phyloP scores from a whole-genome alignment of 2,329 filamentous ascomycete species.

The Diaporthe humulicola region DNA sequence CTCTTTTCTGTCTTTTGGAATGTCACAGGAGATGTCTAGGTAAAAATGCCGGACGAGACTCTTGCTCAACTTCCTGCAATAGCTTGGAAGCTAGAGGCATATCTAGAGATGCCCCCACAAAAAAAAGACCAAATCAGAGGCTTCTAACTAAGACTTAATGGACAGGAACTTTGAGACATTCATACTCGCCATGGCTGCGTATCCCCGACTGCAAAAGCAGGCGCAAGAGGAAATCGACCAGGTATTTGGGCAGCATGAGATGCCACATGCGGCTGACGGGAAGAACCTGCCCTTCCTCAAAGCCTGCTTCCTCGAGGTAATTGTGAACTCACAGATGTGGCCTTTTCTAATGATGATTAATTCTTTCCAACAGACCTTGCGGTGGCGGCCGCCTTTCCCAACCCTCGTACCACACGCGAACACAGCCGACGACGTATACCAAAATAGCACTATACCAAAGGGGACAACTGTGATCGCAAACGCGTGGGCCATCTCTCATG shows the following conservation, averaged over 20 bases:
- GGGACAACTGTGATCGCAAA: conserved; percentile 40
- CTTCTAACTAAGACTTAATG: no score
- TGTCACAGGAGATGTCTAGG: no score
- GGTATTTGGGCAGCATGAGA: conserved; percentile 31
- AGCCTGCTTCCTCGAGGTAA: conserved; percentile 42
- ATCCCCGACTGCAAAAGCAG: conserved; percentile 39
- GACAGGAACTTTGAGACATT: conserved; percentile 36
- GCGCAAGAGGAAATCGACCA: conserved; percentile 41
- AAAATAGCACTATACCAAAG: conserved; percentile 38
- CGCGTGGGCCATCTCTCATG: conserved; percentile 40
- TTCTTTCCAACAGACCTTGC: conserved; percentile 27
- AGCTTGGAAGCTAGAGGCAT: background rate
- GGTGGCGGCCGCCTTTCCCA: conserved; percentile 42
- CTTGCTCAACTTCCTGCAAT: background rate
- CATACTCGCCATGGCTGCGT: conserved; percentile 39
- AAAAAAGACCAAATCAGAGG: no score
- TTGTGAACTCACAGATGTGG: no score
- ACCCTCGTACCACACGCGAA: conserved; percentile 38
- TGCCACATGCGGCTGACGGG: conserved; percentile 35
- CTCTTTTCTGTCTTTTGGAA: background rate
- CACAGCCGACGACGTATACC: conserved; percentile 40
- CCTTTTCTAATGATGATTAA: background rate
- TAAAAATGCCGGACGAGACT: background rate
- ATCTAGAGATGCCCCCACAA: no score
- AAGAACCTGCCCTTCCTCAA: conserved; percentile 40